Conservation (phyloP, 2,329 filamentous ascomycete genomes). For the Epichloe sp. region DNA sequence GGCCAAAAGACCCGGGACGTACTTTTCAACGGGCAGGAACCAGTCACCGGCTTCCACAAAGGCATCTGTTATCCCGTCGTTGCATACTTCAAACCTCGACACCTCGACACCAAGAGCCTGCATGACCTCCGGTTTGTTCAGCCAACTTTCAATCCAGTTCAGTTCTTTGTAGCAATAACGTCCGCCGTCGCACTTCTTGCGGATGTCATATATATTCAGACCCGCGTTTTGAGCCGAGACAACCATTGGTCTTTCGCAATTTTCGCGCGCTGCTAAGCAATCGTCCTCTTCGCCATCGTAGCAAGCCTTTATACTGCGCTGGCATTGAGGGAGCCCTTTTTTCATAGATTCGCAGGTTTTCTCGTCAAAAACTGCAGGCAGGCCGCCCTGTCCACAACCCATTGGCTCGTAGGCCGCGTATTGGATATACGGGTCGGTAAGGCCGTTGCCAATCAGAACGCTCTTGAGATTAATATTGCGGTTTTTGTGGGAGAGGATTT, state of each 20-base stretch:
- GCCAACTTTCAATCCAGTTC: slow-evolving; percentile 73
- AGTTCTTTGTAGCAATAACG: slow-evolving; percentile 90
- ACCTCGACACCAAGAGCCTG: slow-evolving; percentile 85
- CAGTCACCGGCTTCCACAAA: slow-evolving; percentile 90
- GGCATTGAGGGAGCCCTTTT: slow-evolving; percentile 79
- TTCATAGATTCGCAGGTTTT: slow-evolving; percentile 79
- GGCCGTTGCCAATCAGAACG: slow-evolving; percentile 86
- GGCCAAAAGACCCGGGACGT: slow-evolving; percentile 74
- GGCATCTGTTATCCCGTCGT: slow-evolving; percentile 83
- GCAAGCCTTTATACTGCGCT: slow-evolving; percentile 77
- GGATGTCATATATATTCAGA: slow-evolving; percentile 90
- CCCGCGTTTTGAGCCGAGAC: slow-evolving; percentile 90
- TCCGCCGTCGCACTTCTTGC: slow-evolving; percentile 73
- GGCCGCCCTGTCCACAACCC: slow-evolving; percentile 94
- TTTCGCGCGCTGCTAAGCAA: slow-evolving; percentile 90
- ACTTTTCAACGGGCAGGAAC: slow-evolving; percentile 92
- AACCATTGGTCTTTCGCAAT: slow-evolving; percentile 95
- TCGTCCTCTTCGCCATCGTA: slow-evolving; percentile 84
- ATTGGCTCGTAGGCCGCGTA: slow-evolving; percentile 95
- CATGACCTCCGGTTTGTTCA: slow-evolving; percentile 75
- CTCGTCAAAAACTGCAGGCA: slow-evolving; percentile 71
- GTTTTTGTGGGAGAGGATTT: slow-evolving; percentile 90
- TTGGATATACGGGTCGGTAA: slow-evolving; percentile 87
- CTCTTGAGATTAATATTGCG: slow-evolving; percentile 98
- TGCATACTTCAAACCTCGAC: slow-evolving; percentile 83